phyloP scores from a whole-genome alignment of 805 yeast genomes.

The Candida nonsorbophila region DNA sequence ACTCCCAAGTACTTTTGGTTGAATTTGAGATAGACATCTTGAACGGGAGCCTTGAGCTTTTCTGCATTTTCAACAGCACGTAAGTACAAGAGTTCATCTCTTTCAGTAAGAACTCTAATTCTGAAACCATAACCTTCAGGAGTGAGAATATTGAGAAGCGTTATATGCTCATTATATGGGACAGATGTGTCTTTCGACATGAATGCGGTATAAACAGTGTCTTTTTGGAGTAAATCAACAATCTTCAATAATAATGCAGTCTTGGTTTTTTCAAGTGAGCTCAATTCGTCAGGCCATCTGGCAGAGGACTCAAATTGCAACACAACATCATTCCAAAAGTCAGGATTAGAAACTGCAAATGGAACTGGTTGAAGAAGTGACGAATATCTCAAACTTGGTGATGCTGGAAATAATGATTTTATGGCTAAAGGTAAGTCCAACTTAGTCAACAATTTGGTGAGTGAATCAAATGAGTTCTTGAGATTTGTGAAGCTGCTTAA shows the following conservation, averaged over 20 bases:
- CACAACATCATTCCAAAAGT: slow-evolving; percentile 74
- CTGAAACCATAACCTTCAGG: slow-evolving; percentile 90
- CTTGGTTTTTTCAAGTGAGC: slow-evolving; percentile 82
- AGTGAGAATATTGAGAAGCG: slow-evolving; percentile 60
- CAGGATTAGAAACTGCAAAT: slow-evolving; percentile 67
- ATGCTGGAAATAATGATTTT: slow-evolving; percentile 67
- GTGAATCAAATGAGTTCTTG: slow-evolving; percentile 42
- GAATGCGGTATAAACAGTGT: slow-evolving; percentile 51
- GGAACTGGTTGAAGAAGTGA: slow-evolving; percentile 79
- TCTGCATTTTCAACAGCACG: slow-evolving; percentile 66
- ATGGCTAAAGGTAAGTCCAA: slow-evolving; percentile 63
- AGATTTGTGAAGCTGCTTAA: slow-evolving; percentile 24
- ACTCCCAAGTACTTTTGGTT: slow-evolving; percentile 60
- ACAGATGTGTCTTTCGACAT: slow-evolving; percentile 62
- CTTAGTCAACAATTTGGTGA: slow-evolving; percentile 42
- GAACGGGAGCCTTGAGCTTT: slow-evolving; percentile 55
- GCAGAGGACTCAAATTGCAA: slow-evolving; percentile 84
- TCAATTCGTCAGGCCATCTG: slow-evolving; percentile 94
- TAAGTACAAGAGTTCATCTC: slow-evolving; percentile 71
- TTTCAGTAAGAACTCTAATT: slow-evolving; percentile 71
- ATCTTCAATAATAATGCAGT: slow-evolving; percentile 82
- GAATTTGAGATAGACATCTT: slow-evolving; percentile 59
- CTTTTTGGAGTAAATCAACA: slow-evolving; percentile 39
- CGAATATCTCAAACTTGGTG: slow-evolving; percentile 70
- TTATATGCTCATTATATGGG: slow-evolving; percentile 59